Evolutionary conservation across 495 filamentous ascomycete genomes (phyloP), one percentile per base, ranked within the genome.

Genomic region (Neurospora sp.): DNA sequence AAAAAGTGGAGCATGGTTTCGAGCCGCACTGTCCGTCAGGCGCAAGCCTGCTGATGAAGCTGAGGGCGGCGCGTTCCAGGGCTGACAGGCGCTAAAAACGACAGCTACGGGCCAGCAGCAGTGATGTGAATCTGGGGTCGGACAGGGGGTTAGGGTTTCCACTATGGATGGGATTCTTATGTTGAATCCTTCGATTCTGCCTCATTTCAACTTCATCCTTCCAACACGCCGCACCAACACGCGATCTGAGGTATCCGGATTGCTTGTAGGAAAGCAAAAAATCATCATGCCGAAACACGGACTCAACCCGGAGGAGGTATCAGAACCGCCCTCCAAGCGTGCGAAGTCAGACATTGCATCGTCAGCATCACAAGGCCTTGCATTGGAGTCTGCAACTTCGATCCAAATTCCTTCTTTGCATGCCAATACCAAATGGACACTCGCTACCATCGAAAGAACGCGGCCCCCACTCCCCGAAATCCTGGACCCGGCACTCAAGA

Each of bases 391-490:
- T 7, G 54, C 54, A 34, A 24, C 69, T 0, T 69, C 74, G 0
- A 34, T 74, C 19, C 69, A 69, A 28, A 54, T 78, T 21, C 69
- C 70, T 6, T 43, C 74, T 9, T 72, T 74, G 6, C 48, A 43
- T 8, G 39, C 71, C 43, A 45, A 78, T 73, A 79, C 78, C 17
- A 78, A 78, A 74, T 87, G 86, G 85, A 84, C 79, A n/a, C 73
- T 79, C 15, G 76, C 82, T 66, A 78, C 81, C 45, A 81, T 86
- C 69, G 78, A 75, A 39, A 76, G 70, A 69, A 69, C 72, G 38
- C 73, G 86, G 9, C 92, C 92, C 5, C 78, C 84, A 0, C 78
- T 93, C 9, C 92, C 92, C 36, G 76, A 81, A 9, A 86, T 94
- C 73, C 71, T 82, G 4, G 86, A 93, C 77, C 81, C 84, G 0